Evolutionary conservation across 2,329 filamentous ascomycete species (phyloP), one percentile per base, ranked within the genome.

Genomic region (Paecilomyces dactylethromorphus): DNA sequence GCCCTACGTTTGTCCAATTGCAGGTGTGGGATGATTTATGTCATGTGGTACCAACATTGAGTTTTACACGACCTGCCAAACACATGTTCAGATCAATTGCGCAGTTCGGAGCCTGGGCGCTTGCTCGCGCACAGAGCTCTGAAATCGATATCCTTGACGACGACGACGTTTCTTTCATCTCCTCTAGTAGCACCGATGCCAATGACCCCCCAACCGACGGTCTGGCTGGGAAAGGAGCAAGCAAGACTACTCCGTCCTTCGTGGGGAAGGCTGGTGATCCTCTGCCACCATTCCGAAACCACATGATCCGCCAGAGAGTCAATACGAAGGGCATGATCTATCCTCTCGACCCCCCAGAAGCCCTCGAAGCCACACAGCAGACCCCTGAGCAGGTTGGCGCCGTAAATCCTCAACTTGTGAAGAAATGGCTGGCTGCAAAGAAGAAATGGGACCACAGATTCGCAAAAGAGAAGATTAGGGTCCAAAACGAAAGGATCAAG

Each of bases 11-110:
- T 66, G 93, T 97, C 0, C 92, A 97, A 70, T 81, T 99, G 1
- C 94, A 97, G 71, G 88, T 97, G 1, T 97, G 93, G 92, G 93
- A 97, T 59, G 90, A 96, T 66, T 79, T 97, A 2, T 97, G 94
- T 68, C 93, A 97, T 70, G 92, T 96, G 5, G 87, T 89, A 0
- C 91, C 93, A 0, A 97, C 92, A 0, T 81, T 97, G n/a, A 96
- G 91, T 67, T 97, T 96, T 72, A 97, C 93, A 0, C 84, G 88
- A n/a, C 94, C 94, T 0, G 94, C 93, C 53, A 97, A 97, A 72
- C 90, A 89, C 76, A 97, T 97, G 92, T 97, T 91, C 71, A 85
- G 93, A 54, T 90, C 91, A 1, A 86, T 97, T 56, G 90, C 94
- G 0, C 93, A 97, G 65, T 97, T 99, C 68, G 89, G 92, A 1